A percentile compares a stretch with the other conserved stretches of the same genome.
These are phyloP conservation scores for Rosa lucieae DNA, from an alignment of 306 rosid species.

Conservation along the genomic window DNA sequence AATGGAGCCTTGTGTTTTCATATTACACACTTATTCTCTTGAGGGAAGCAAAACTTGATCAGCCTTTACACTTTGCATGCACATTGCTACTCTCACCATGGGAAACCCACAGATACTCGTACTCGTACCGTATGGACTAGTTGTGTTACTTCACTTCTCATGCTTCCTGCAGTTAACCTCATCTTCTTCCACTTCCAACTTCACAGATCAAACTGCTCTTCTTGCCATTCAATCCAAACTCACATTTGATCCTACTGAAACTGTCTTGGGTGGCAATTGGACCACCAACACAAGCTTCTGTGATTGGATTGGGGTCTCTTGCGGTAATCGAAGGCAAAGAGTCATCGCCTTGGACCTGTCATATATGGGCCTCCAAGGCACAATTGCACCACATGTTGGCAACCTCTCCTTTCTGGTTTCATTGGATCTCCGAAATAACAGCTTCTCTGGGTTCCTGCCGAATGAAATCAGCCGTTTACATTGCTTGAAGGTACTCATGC, in stretches of 20 bases:
- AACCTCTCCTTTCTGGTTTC: neutral
- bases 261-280: too few species aligned
- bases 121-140: neutral
- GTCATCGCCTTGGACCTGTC: too few species aligned
- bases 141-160: too few species aligned
- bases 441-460: constrained; percentile 5
- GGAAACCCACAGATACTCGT: neutral
- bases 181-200: neutral
- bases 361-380: too few species aligned
- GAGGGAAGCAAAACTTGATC: neutral
- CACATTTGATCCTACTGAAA: too few species aligned
- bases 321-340: too few species aligned
- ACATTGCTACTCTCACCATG: neutral
- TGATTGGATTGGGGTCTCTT: too few species aligned
- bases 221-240: neutral
- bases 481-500: neutral
- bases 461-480: neutral
- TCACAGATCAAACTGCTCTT: neutral
- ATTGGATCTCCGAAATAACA: neutral
- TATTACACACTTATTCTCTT: neutral
- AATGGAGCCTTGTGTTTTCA: neutral
- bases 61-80: neutral
- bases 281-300: too few species aligned
- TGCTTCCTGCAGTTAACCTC: too few species aligned
- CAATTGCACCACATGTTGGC: too few species aligned